Conservation (phyloP, 2,329 filamentous ascomycete species). For the Aspergillus sp. region DNA sequence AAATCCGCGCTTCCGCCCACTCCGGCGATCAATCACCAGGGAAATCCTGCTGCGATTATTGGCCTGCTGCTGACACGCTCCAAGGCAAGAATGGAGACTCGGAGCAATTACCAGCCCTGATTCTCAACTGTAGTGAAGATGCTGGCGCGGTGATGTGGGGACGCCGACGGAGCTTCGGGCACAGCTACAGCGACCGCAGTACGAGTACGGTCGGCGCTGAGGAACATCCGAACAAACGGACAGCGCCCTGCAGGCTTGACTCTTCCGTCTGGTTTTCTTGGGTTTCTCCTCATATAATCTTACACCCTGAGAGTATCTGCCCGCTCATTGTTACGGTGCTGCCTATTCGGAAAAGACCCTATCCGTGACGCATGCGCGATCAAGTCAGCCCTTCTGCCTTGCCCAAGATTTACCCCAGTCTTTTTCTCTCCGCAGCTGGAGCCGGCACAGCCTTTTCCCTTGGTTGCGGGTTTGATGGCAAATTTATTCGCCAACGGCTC, state of each 20-base stretch:
- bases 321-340: neutral
- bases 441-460: conserved; percentile 2
- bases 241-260: conserved; percentile 1
- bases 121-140: neutral
- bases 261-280: conserved; percentile 2
- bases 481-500: conserved; percentile 3
- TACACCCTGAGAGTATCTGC: neutral
- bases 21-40: neutral
- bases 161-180: conserved; percentile 4
- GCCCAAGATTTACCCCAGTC: conserved; percentile 1
- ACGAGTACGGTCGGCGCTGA: conserved; percentile 20
- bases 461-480: conserved; percentile 5
- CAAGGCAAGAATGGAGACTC: neutral
- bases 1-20: conserved; percentile 5
- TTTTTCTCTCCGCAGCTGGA: conserved; percentile 5
- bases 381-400: neutral
- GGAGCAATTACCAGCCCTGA: neutral
- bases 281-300: neutral
- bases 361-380: neutral
- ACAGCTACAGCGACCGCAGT: conserved; percentile 14
- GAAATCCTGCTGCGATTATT: neutral
- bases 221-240: conserved; percentile 16
- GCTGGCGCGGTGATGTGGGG: conserved; percentile 1
- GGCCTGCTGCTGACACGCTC: neutral
- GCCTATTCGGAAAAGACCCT: neutral